Evolutionary conservation across 1,284 basidiomycete species (phyloP).

Genomic region (Cronartium quercuum): DNA sequence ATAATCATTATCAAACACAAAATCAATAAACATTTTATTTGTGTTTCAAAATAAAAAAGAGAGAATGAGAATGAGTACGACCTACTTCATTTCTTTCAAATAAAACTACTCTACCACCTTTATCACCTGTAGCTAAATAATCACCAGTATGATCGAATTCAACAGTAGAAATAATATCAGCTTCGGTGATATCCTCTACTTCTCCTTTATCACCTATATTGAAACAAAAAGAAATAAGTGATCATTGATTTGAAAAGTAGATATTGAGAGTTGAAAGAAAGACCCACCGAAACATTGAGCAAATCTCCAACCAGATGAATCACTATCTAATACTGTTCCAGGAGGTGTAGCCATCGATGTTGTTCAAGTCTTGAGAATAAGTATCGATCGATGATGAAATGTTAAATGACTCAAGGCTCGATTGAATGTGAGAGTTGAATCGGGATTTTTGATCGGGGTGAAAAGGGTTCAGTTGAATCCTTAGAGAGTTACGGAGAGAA

Average conservation of each 20-base stretch:
- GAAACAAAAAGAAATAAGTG: neutral
- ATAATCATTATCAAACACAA: neutral
- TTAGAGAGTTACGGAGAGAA: neutral
- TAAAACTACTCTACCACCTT: slow-evolving; percentile 92
- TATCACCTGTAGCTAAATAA: slow-evolving; percentile 98
- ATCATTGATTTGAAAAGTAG: neutral
- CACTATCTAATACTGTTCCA: slow-evolving; percentile 41
- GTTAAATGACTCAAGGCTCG: neutral
- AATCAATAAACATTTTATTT: too few species aligned
- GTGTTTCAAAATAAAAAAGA: neutral
- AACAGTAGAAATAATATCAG: slow-evolving; percentile 71
- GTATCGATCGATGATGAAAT: too few species aligned
- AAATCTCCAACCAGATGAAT: slow-evolving; percentile 71
- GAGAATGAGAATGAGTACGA: slow-evolving; percentile 42
- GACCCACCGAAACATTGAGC: slow-evolving; percentile 98
- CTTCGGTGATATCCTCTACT: slow-evolving; percentile 99
- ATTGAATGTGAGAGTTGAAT: neutral
- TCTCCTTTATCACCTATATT: slow-evolving; percentile 52
- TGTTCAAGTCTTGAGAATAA: too few species aligned
- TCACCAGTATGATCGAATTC: slow-evolving; percentile 99
- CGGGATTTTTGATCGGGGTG: neutral
- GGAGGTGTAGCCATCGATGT: slow-evolving; percentile 16
- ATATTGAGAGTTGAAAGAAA: neutral
- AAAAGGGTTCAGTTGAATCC: neutral
- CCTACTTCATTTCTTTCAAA: slow-evolving; percentile 95